These are phyloP conservation scores for Toxicodendron radicans DNA, from an alignment of 345 rosid species.

Conservation along the genomic window DNA sequence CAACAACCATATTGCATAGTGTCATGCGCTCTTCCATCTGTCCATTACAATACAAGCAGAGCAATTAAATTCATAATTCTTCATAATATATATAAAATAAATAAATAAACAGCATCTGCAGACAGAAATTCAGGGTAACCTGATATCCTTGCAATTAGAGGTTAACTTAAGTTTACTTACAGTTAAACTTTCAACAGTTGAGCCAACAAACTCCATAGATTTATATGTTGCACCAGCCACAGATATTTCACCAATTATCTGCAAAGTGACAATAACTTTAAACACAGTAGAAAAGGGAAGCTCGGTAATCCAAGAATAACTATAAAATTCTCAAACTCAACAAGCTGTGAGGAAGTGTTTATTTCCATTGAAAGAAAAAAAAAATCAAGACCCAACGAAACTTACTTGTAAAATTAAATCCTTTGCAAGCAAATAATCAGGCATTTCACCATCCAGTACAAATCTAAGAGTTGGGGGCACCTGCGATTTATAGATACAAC, in stretches of 20 bases:
- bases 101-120: not conserved
- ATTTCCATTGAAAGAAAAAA: not conserved
- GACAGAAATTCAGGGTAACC: not conserved
- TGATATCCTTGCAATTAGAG: too few relatives aligned
- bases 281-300: slow-evolving; percentile 2
- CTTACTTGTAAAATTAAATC: slow-evolving; percentile 97
- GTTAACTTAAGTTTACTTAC: slow-evolving; percentile 43
- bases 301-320: not conserved
- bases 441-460: slow-evolving; percentile 98
- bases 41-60: slow-evolving; percentile 15
- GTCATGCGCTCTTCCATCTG: slow-evolving; percentile 99
- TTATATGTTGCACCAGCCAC: slow-evolving; percentile 97
- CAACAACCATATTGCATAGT: slow-evolving; percentile 96
- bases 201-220: slow-evolving; percentile 93
- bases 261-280: slow-evolving; percentile 11
- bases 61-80: slow-evolving; percentile 5
- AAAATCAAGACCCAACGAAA: slow-evolving; percentile 15
- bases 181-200: slow-evolving; percentile 78
- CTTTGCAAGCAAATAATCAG: slow-evolving; percentile 83
- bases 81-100: not conserved
- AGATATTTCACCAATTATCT: slow-evolving; percentile 98
- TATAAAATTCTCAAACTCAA: not conserved
- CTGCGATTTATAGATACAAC: slow-evolving; percentile 38
- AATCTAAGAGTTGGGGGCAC: slow-evolving; percentile 95
- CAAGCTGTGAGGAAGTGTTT: not conserved